A percentile compares a stretch with the other conserved stretches of the same genome.
Evolutionary conservation across 1,139 yeast species (phyloP).

Genomic region (Debaryomycetaceae sp.): DNA sequence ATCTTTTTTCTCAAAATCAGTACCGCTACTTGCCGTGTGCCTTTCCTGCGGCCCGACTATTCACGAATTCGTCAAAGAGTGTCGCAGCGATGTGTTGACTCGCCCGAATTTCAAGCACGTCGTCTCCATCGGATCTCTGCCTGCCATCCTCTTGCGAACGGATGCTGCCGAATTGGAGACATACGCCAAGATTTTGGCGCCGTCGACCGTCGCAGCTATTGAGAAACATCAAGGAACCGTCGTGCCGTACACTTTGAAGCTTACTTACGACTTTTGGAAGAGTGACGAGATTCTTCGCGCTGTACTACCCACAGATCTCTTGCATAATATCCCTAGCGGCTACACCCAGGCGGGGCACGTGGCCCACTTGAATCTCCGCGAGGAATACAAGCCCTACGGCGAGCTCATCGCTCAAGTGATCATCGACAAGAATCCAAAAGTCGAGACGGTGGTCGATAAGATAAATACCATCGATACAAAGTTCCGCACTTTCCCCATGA

Average conservation of each 20-base stretch:
- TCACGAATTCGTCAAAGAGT: constrained; percentile 42
- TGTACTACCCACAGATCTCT: constrained; percentile 60
- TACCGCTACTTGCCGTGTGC: constrained; percentile 54
- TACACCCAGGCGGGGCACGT: constrained; percentile 93
- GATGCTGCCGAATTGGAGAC: constrained; percentile 29
- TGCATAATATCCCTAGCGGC: constrained; percentile 77
- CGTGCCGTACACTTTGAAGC: constrained; percentile 41
- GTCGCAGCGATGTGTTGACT: constrained; percentile 46
- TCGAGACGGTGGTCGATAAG: constrained; percentile 91
- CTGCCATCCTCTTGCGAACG: constrained; percentile 57
- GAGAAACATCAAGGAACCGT: constrained; percentile 35
- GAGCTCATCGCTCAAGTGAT: constrained; percentile 79
- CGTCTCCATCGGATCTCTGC: constrained; percentile 36
- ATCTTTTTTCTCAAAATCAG: constrained; percentile 42
- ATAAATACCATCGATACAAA: constrained; percentile 77
- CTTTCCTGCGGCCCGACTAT: constrained; percentile 58
- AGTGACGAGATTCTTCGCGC: constrained; percentile 75
- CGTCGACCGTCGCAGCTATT: constrained; percentile 32
- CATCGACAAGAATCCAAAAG: constrained; percentile 69
- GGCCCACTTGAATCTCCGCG: constrained; percentile 82
- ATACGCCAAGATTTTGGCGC: constrained; percentile 29
- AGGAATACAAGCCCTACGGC: constrained; percentile 78
- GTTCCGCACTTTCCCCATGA: constrained; percentile 89
- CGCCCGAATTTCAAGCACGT: constrained; percentile 60
- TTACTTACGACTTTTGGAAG: constrained; percentile 77